phyloP scores from a whole-genome alignment of 208 protist genomes.

The Crithidia thermophila region DNA sequence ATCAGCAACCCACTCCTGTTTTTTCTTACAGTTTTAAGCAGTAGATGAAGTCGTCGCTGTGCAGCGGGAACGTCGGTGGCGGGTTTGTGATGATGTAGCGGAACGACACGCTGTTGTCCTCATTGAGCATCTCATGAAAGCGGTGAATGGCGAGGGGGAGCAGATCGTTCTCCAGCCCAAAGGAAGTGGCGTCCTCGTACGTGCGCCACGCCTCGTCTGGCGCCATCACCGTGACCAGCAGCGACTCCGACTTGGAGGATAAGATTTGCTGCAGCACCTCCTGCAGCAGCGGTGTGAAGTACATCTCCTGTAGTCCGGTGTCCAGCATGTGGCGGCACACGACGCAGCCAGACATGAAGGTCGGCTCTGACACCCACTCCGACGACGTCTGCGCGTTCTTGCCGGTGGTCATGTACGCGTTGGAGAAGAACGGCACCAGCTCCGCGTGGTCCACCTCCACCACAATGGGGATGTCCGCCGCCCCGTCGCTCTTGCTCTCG shows the following conservation, averaged over 20 bases:
- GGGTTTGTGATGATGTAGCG: conserved; percentile 53
- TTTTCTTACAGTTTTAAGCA: conserved; percentile 39
- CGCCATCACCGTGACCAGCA: conserved; percentile 33
- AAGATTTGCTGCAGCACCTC: conserved; percentile 40
- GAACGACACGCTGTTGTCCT: conserved; percentile 21
- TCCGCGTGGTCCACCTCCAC: conserved; percentile 38
- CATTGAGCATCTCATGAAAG: conserved; percentile 22
- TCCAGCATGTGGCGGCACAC: conserved; percentile 52
- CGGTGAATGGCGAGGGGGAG: conserved; percentile 44
- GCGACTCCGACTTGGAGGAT: conserved; percentile 27
- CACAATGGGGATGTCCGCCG: conserved; percentile 35
- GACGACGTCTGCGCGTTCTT: conserved; percentile 16
- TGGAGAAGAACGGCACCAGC: conserved; percentile 27
- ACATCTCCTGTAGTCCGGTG: conserved; percentile 39
- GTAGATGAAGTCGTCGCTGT: conserved; percentile 39
- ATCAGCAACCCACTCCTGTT: no score
- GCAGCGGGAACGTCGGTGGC: conserved; percentile 32
- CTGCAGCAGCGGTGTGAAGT: conserved; percentile 36
- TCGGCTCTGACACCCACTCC: conserved; percentile 45
- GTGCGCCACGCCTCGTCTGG: conserved; percentile 20
- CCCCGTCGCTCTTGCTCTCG: conserved; percentile 19
- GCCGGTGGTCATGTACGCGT: conserved; percentile 12
- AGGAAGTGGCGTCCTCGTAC: conserved; percentile 33
- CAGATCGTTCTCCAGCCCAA: conserved; percentile 31
- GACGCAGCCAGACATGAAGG: conserved; percentile 41